These are phyloP conservation scores for Alisma plantagoaquatica DNA, from an alignment of 106 monocot genomes.

Conservation along the genomic window DNA sequence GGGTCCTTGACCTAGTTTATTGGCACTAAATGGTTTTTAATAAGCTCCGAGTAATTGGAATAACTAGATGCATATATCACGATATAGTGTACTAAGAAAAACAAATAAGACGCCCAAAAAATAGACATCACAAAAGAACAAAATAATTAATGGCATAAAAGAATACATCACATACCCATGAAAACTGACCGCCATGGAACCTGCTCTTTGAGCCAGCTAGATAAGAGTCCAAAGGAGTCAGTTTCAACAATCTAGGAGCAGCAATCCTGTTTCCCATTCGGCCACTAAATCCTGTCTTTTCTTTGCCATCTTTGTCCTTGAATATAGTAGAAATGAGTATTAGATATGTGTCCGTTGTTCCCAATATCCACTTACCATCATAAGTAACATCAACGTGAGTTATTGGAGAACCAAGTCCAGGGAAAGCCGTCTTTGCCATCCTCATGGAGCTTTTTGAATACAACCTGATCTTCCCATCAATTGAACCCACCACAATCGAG, in stretches of 20 bases:
- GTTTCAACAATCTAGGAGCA: conserved; percentile 84
- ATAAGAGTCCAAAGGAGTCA: conserved; percentile 73
- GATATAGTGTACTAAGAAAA: no score
- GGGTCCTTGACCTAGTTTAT: no score
- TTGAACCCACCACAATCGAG: conserved; percentile 76
- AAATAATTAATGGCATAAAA: no score
- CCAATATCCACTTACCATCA: conserved; percentile 92
- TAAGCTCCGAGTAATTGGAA: no score
- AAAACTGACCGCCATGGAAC: conserved; percentile 76
- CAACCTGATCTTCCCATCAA: conserved; percentile 85
- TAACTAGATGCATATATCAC: no score
- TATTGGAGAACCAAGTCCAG: conserved; percentile 69
- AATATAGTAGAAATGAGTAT: conserved; percentile 73
- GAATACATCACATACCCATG: conserved; percentile 49
- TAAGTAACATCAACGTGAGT: conserved; percentile 88
- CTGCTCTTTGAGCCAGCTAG: conserved; percentile 55
- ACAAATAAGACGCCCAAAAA: no score
- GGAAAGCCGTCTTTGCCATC: conserved; percentile 91
- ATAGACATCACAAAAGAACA: no score
- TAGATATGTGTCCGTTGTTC: conserved; percentile 75
- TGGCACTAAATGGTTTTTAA: no score
- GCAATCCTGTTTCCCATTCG: conserved; percentile 84
- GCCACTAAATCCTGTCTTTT: conserved; percentile 80
- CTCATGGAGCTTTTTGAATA: conserved; percentile 89
- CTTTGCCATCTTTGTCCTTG: conserved; percentile 84